Conservation (phyloP, 805 yeast genomes). For the Pichia californica region DNA sequence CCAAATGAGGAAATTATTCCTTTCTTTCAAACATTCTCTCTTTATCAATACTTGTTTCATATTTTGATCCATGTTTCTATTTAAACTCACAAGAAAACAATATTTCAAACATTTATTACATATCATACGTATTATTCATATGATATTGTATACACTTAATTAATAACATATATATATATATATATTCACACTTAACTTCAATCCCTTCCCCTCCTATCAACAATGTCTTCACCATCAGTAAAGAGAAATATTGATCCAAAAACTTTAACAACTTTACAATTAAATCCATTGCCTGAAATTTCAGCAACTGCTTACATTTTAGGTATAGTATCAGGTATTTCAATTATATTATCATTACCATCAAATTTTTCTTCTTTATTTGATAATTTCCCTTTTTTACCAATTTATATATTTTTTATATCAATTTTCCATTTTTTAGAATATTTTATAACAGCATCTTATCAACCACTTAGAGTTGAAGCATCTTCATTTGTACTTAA, state of each 20-base stretch:
- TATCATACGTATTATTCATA: too few species aligned
- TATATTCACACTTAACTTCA: too few species aligned
- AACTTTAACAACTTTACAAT: background rate
- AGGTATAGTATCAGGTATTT: constrained; percentile 38
- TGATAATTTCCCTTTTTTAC: constrained; percentile 26
- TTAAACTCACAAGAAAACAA: too few species aligned
- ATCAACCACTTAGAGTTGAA: constrained; percentile 58
- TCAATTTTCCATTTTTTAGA: constrained; percentile 75
- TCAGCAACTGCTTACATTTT: constrained; percentile 38
- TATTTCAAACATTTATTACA: too few species aligned
- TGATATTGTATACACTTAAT: too few species aligned
- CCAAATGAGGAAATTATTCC: constrained; percentile 1
- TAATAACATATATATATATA: too few species aligned
- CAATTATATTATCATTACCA: too few species aligned
- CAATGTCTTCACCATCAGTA: background rate
- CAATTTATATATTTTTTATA: constrained; percentile 45
- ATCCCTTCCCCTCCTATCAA: background rate
- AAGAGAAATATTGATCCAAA: background rate
- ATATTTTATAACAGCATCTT: constrained; percentile 71
- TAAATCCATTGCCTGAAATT: constrained; percentile 38
- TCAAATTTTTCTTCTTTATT: constrained; percentile 17
- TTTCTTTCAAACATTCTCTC: background rate
- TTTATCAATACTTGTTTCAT: too few species aligned
- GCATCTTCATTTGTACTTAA: constrained; percentile 63
- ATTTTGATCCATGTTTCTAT: too few species aligned